Percentiles rank a stretch among this genome's conserved stretches.
These are phyloP conservation scores for Poronia punctata DNA, from an alignment of 495 filamentous ascomycete genomes.

Conservation along the genomic window DNA sequence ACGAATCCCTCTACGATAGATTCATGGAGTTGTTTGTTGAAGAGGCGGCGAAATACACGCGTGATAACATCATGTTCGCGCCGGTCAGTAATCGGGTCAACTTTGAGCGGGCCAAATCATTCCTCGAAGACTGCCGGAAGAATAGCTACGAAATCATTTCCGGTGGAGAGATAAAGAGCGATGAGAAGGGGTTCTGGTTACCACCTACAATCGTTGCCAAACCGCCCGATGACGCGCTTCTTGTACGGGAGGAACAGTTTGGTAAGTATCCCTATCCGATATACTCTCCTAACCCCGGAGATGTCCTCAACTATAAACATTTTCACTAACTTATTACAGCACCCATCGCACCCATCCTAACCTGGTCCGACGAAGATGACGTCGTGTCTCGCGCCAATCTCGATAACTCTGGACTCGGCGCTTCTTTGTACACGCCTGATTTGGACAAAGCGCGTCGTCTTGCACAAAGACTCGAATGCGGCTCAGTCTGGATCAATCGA, in stretches of 20 bases:
- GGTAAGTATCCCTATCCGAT: constrained; percentile 19
- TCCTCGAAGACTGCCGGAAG: constrained; percentile 37
- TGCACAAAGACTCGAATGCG: constrained; percentile 45
- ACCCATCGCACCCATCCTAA: constrained; percentile 50
- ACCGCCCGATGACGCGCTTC: constrained; percentile 34
- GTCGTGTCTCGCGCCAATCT: constrained; percentile 52
- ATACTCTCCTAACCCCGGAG: too few species aligned
- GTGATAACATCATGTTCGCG: constrained; percentile 39
- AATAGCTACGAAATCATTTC: constrained; percentile 38
- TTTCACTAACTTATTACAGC: too few species aligned
- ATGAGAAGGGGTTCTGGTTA: constrained; percentile 40
- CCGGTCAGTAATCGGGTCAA: constrained; percentile 58
- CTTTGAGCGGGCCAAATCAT: constrained; percentile 45
- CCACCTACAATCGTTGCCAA: constrained; percentile 43
- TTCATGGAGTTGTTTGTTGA: constrained; percentile 51
- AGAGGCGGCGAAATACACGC: constrained; percentile 45
- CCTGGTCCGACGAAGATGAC: constrained; percentile 52
- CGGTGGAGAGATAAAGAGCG: constrained; percentile 25
- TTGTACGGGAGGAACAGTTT: constrained; percentile 47
- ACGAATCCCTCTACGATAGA: constrained; percentile 57
- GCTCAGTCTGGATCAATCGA: constrained; percentile 54
- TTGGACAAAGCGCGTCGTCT: constrained; percentile 42
- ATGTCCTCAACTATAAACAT: too few species aligned
- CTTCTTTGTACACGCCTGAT: constrained; percentile 51
- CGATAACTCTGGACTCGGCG: constrained; percentile 49